Base-by-base conservation (phyloP, 441 rosid species). In the Corymbia citriodora region DNA sequence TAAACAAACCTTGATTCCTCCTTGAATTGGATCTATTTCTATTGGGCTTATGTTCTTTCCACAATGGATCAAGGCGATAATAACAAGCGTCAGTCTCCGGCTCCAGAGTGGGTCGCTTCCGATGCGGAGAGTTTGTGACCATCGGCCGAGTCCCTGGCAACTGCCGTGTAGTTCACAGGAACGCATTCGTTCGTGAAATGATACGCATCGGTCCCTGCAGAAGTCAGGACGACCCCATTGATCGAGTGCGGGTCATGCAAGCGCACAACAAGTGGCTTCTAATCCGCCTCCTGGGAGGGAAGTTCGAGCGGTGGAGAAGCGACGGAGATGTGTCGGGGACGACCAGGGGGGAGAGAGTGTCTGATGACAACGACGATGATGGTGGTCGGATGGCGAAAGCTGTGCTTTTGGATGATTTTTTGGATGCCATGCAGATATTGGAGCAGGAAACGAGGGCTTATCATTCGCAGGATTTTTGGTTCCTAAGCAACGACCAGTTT, bases 161-260 rank as follows among this genome's bases (percentile, higher is more conserved):
- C 55, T 27, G 57, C 57, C 87, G 87, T 9, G 89, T 57, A 88
- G 91, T 88, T 33, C 81, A 88, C 33, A 25, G 16, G 9, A 79
- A 29, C 25, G 89, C 89, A 10, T 90, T 74, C 54, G 63, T 48
- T 48, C 91, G 89, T 52, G 88, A 88, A 52, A 45, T 90, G 48
- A 45, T 88, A 48, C 33, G 87, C 7, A 59, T 90, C 16, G 89
- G 91, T 54, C 91, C 91, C 50, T 90, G 87, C 40, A 55, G 27
- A 55, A 21, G 61, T 21, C 61, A 27, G 89, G 82, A 79, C 33
- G 52, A 74, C n/a, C 40, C 16, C 33, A 33, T 31, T 36, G 45
- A 21, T 33, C 79, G 81, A 87, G n/a, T 68, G 21, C 57, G 57
- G 61, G 87, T 48, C 87, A 88, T 88, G 89, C 88, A 90, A 70